These are phyloP conservation scores for Didymosphaeria variabile DNA, from an alignment of 2,329 filamentous ascomycete species.

Conservation along the genomic window DNA sequence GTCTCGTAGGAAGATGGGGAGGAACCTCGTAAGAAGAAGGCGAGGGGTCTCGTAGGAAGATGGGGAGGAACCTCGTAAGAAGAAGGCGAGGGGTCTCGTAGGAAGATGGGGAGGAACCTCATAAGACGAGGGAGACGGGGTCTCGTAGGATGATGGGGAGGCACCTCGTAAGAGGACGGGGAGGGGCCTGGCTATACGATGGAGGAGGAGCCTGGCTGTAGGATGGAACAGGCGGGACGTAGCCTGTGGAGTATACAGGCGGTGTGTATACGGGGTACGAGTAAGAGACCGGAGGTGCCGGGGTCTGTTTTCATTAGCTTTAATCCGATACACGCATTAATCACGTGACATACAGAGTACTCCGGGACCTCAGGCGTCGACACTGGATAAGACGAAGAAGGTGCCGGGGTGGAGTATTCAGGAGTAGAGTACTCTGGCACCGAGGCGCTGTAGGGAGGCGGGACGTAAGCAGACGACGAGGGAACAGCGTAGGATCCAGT, in stretches of 20 bases:
- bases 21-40: background rate
- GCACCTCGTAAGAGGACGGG: slow-evolving; percentile 1
- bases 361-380: slow-evolving; percentile 1
- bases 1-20: background rate
- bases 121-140: background rate
- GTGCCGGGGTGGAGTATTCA: slow-evolving; percentile 3
- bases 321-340: background rate
- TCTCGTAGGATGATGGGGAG: slow-evolving; percentile 3
- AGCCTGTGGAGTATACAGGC: background rate
- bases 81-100: background rate
- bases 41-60: slow-evolving; percentile 2
- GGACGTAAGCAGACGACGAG: slow-evolving; percentile 7
- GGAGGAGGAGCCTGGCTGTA: slow-evolving; percentile 9
- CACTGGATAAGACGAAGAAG: slow-evolving; percentile 1
- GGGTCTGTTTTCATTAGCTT: background rate
- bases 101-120: background rate
- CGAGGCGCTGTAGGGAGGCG: slow-evolving; percentile 8
- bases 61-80: slow-evolving; percentile 1
- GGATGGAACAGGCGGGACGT: slow-evolving; percentile 3
- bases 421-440: slow-evolving; percentile 4
- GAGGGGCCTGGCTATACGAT: background rate
- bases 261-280: slow-evolving; percentile 15
- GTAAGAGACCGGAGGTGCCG: slow-evolving; percentile 9
- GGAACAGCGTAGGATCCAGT: slow-evolving; percentile 10
- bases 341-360: slow-evolving; percentile 8